Conservation (phyloP, 306 rosid species). For the Rosa lucieae region DNA sequence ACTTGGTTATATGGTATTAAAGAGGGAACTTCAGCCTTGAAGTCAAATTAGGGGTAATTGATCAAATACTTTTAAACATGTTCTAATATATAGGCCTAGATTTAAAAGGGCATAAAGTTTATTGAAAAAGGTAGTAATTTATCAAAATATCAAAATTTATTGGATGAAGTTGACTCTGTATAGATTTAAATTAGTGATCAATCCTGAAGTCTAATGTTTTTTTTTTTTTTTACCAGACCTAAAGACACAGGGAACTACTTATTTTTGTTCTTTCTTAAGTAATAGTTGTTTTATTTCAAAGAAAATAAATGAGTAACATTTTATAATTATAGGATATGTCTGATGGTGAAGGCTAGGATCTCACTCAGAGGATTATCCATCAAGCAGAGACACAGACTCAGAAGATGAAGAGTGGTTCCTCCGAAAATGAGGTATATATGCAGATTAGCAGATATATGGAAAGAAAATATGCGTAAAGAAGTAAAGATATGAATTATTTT, state of each 20-base stretch:
- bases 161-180: not conserved
- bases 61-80: not conserved
- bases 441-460: not conserved
- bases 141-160: not conserved
- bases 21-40: not conserved
- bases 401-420: conserved; percentile 30
- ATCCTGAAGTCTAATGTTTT: not conserved
- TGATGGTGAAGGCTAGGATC: conserved; percentile 4
- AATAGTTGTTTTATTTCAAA: not conserved
- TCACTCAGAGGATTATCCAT: conserved; percentile 22
- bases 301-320: not conserved
- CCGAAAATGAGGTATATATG: conserved; percentile 40
- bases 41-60: not conserved
- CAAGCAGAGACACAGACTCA: conserved; percentile 33
- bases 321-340: conserved; percentile 27
- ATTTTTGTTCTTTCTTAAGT: not conserved
- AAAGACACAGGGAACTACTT: too few species aligned
- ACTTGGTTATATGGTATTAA: not conserved
- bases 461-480: not conserved
- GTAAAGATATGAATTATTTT: not conserved
- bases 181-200: not conserved
- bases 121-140: not conserved
- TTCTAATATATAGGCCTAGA: not conserved
- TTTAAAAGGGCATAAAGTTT: not conserved
- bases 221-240: not conserved